These are phyloP conservation scores for Cryptomeria japonica DNA, from an alignment of 75 land plant species.

Conservation along the genomic window DNA sequence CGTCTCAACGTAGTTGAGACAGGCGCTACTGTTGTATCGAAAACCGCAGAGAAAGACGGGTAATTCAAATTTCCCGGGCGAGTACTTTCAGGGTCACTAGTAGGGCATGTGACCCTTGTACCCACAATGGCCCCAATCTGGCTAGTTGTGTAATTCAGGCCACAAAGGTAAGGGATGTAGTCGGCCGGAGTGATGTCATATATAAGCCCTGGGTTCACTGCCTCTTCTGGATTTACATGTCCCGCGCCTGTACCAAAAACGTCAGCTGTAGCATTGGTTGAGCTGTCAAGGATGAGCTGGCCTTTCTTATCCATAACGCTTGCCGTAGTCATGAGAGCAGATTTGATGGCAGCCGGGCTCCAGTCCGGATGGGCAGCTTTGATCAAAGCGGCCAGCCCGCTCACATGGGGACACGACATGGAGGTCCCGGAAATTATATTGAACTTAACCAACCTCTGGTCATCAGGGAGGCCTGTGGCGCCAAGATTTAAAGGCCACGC, in stretches of 20 bases:
- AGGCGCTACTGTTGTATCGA: neutral
- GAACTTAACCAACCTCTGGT: neutral
- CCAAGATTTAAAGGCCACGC: constrained; percentile 13
- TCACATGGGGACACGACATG: constrained; percentile 35
- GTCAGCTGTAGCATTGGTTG: constrained; percentile 2
- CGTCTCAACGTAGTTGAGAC: constrained; percentile 11
- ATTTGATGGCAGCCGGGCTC: constrained; percentile 37
- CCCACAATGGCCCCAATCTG: neutral
- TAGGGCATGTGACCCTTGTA: neutral
- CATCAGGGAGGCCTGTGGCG: constrained; percentile 5
- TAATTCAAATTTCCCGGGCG: constrained; percentile 28
- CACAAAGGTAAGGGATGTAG: constrained; percentile 40
- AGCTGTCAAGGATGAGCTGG: neutral
- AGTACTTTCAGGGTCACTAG: neutral
- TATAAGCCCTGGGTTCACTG: constrained; percentile 48
- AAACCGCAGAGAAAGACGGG: constrained; percentile 19
- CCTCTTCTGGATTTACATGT: constrained; percentile 37
- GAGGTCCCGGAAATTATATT: constrained; percentile 38
- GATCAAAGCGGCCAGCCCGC: constrained; percentile 30
- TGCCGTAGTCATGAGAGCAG: constrained; percentile 38
- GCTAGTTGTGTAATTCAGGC: constrained; percentile 12
- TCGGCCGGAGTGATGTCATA: constrained; percentile 36
- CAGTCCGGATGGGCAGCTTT: constrained; percentile 30
- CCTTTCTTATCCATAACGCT: neutral
- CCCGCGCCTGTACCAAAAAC: constrained; percentile 30